Conservation (phyloP, 805 yeast genomes). For the Lipomyces anomalus region DNA sequence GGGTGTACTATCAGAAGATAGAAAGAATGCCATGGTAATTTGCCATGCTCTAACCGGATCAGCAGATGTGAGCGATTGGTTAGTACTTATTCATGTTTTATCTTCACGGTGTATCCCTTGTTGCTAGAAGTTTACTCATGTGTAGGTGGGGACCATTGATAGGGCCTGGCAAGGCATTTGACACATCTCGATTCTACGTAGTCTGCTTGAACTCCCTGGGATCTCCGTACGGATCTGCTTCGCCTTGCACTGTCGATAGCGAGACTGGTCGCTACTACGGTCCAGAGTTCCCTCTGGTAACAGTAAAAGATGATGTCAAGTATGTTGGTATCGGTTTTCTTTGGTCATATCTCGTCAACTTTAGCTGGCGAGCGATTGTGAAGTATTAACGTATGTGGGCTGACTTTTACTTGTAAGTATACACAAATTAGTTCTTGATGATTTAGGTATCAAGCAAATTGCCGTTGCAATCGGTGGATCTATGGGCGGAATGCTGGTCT, state of each 20-base stretch:
- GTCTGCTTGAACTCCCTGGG: slow-evolving; percentile 91
- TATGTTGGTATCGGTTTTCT: background rate
- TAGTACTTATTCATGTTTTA: slow-evolving; percentile 1
- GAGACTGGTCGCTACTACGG: slow-evolving; percentile 74
- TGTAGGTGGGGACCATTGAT: slow-evolving; percentile 84
- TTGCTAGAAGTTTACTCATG: background rate
- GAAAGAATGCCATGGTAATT: slow-evolving; percentile 77
- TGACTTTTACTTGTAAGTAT: slow-evolving; percentile 35
- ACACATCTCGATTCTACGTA: slow-evolving; percentile 79
- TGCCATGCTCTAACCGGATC: slow-evolving; percentile 97
- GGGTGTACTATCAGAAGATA: slow-evolving; percentile 72
- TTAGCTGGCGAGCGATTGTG: background rate
- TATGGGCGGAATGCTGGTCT: slow-evolving; percentile 96
- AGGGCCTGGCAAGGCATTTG: slow-evolving; percentile 83
- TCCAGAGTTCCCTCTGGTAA: slow-evolving; percentile 89
- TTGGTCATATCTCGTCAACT: background rate
- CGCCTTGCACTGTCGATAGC: slow-evolving; percentile 81
- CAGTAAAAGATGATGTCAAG: slow-evolving; percentile 83
- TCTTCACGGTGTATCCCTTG: background rate
- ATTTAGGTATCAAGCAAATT: slow-evolving; percentile 67
- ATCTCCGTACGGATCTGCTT: slow-evolving; percentile 92
- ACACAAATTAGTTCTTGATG: slow-evolving; percentile 71
- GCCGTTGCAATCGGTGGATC: slow-evolving; percentile 94
- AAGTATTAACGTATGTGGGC: too few relatives aligned
- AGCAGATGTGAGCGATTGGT: slow-evolving; percentile 91